Base-by-base conservation (phyloP, 2,329 filamentous ascomycete genomes). In the Diaporthe capsici region DNA sequence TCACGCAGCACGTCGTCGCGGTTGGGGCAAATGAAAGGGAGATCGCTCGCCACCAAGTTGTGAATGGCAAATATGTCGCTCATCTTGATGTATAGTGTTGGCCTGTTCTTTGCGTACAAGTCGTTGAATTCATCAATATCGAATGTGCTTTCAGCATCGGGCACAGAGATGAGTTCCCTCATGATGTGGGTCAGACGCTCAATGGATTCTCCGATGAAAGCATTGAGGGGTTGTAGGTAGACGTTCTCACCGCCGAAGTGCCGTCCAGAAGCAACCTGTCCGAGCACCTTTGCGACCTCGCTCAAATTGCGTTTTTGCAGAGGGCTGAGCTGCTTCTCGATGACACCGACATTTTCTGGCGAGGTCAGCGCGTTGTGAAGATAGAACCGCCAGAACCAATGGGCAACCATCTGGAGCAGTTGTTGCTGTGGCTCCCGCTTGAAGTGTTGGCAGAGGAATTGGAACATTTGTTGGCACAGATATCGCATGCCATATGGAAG, bases 121-220 rank as follows among this genome's bases (percentile, higher is more conserved):
- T 99, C 97, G 82, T 98, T 98, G 90, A 97, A 99, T 83, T 98
- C 97, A 82, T 99, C 97, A 82, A 99, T 98, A 84, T 98, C 96
- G 82, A 98, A 99, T 34, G 97, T 97, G 71, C 92, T 90, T 84
- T 99, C 97, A 0, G 95, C 94, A 80, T 97, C 93, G 20, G 94
- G 92, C 17, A 98, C 94, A 17, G 93, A 91, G 79, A 99, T 95
- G 76, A 98, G 85, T 47, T 93, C 91, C 61, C 89, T 90, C 85
- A 94, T 94, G 60, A 97, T 95, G 17, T 93, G 90, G 44, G 91
- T 90, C 75, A 98, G 88, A 34, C 96, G 90, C 79, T 95, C 92
- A 67, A 98, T 92, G 0, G 96, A 96, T 76, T 98, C 95, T 25
- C 90, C 92, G 63, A 99, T 90, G 83, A 98, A 98, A 67, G 92